Evolutionary conservation across 2,329 filamentous ascomycete genomes (phyloP), one percentile per base, ranked within the genome.

Genomic region (Calonectria crousiana): DNA sequence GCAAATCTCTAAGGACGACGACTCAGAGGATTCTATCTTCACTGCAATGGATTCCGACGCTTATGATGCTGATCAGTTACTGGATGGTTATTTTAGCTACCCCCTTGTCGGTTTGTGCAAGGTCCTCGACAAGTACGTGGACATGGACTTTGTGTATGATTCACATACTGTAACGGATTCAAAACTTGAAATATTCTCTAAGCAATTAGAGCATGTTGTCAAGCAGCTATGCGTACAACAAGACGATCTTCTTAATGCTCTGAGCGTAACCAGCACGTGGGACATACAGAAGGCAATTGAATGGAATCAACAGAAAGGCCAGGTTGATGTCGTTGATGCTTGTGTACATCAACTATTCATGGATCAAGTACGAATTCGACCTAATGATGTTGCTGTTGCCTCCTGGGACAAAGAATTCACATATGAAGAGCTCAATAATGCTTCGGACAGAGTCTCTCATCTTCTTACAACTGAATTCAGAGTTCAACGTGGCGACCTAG

Each of bases 41-140:
- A n/a, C 18, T n/a, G 3, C 41, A 3, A 32, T 23, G 5, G 20
- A 20, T 14, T 49, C 60, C 30, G 38, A 65, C 8, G 16, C 36
- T 18, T 26, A 30, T 16, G 18, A 68, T 58, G 20, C 26, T 14
- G 23, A 47, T 11, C 73, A 23, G 1, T 52, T 72, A 6, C n/a
- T 89, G 88, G 75, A 58, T 26, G 66, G 51, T 11, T 51, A 68
- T 38, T 58, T 68, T 20, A 47, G 49, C 28, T 56, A 56, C 13
- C 51, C 51, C 13, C 66, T 56, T 23, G 66, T 56, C 20, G 36
- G 66, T 34, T 41, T 56, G 51, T 47, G 34, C 28, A 41, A 56
- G 6, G 8, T 65, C 8, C 30, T 65, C 20, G 60, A 65, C 28
- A 11, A 49, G 18, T 18, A 28, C 28, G 47, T 65, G 3, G 38